A percentile compares a stretch with the other conserved stretches of the same genome.
Conservation (phyloP, 768 basidiomycete genomes). For the Termitomyces sp. region DNA sequence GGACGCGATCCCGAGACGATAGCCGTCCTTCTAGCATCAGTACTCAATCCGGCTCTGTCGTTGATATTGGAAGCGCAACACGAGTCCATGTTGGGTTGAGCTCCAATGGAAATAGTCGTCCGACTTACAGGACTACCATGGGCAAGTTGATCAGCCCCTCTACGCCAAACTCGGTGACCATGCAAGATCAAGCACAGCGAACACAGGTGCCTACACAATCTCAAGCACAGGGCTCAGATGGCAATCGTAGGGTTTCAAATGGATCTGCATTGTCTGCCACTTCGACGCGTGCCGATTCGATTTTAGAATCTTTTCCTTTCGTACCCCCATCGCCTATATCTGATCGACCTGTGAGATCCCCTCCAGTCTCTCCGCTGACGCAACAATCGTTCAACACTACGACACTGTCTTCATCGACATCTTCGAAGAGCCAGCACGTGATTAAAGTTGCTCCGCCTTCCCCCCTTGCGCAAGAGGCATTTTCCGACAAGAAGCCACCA, state of each 20-base stretch:
- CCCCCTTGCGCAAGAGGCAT: slow-evolving; percentile 49
- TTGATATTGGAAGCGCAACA: slow-evolving; percentile 60
- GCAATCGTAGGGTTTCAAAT: slow-evolving; percentile 49
- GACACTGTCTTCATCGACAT: slow-evolving; percentile 49
- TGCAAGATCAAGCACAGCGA: slow-evolving; percentile 66
- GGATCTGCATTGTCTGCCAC: slow-evolving; percentile 64
- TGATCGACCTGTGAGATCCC: slow-evolving; percentile 69
- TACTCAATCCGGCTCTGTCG: slow-evolving; percentile 54
- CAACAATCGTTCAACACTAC: slow-evolving; percentile 47
- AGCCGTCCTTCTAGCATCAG: slow-evolving; percentile 58
- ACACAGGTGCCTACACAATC: slow-evolving; percentile 62
- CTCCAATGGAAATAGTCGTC: slow-evolving; percentile 33
- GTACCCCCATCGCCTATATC: slow-evolving; percentile 88
- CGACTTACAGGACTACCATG: slow-evolving; percentile 56
- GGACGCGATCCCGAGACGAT: slow-evolving; percentile 29
- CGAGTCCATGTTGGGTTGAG: slow-evolving; percentile 60
- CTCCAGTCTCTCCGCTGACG: slow-evolving; percentile 66
- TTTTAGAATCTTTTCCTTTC: slow-evolving; percentile 84
- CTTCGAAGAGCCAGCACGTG: slow-evolving; percentile 41
- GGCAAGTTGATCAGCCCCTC: slow-evolving; percentile 52
- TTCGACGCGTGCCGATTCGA: slow-evolving; percentile 76
- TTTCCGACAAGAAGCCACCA: slow-evolving; percentile 19
- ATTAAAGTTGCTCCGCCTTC: slow-evolving; percentile 43
- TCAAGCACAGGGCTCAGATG: slow-evolving; percentile 49
- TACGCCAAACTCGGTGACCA: slow-evolving; percentile 23